Evolutionary conservation across 139 green algal species (phyloP).

Genomic region (Desmodesmus armatus): DNA sequence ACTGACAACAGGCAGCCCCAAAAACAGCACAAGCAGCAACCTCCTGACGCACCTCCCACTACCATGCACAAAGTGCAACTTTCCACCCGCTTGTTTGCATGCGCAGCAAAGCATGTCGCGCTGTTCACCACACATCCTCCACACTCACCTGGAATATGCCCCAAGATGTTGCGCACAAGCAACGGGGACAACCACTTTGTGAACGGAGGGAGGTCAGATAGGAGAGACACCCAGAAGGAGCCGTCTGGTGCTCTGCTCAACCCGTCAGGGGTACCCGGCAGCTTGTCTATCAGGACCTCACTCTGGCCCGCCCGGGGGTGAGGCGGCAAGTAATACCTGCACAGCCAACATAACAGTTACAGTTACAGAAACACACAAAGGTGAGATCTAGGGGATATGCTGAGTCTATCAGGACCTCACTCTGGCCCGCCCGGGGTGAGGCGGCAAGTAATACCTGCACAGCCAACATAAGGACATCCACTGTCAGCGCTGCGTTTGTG

Average conservation of each 20-base stretch:
- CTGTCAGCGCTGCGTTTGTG: no score
- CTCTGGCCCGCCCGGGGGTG: conserved; percentile 50
- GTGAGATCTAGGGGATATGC: no score
- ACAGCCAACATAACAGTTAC: no score
- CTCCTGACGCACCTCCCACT: no score
- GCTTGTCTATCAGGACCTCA: conserved; percentile 54
- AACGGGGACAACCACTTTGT: conserved; percentile 41
- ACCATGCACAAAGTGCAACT: no score
- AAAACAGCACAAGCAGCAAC: no score
- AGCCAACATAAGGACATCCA: no score
- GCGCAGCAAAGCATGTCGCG: no score
- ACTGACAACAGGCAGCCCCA: no score
- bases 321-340: conserved; percentile 35
- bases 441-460: conserved; percentile 30
- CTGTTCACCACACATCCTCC: no score
- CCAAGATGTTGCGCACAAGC: conserved; percentile 30
- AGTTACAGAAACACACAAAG: no score
- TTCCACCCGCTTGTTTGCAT: no score
- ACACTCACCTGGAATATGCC: conserved; percentile 46
- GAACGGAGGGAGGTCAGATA: conserved; percentile 40
- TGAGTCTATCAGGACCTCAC: conserved; percentile 57
- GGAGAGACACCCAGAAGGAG: conserved; percentile 65
- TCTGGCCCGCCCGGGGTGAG: conserved; percentile 51
- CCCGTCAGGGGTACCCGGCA: conserved; percentile 73
- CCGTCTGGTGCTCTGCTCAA: conserved; percentile 50